Evolutionary conservation across 495 filamentous ascomycete genomes (phyloP), one percentile per base, ranked within the genome.

Genomic region (Xylaria curta): DNA sequence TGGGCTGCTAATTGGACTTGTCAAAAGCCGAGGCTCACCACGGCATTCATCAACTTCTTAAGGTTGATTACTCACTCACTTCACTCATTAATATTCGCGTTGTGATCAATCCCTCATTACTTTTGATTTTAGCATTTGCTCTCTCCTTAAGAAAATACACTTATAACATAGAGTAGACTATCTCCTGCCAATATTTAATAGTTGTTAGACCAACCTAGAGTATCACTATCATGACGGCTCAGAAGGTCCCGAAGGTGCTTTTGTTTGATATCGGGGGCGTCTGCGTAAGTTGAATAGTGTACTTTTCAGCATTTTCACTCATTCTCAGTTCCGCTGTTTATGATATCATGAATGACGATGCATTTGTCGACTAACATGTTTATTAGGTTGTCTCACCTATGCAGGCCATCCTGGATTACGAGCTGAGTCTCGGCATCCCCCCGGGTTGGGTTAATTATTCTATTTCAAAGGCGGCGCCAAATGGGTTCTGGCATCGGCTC

Each of bases 211-310:
- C 46, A 44, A 67, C 42, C 75, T 80, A 62, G 80, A 81, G 61
- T 28, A 46, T 46, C 36, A 15, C 60, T 28, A 72, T 70, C 53
- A 86, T 84, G 82, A 71, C 70, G 10, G 36, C 78, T 13, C 68
- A 73, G 44, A 83, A 85, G 60, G 80, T 84, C 67, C 92, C 94
- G 24, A 90, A 94, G 76, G 94, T 93, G 68, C 82, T 97, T 38
- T 85, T 99, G 49, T 99, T 99, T 80, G 96, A 99, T 82, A 95
- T 99, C 78, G 96, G 96, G 56, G 96, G 96, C 72, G 96, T 99
- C 74, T 96, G 93, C 86, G 96, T 97, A 92, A 84, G 93, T 85
- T 68, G 42, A 49, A 7, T 6, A 36, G 15, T 61, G 24, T 53
- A 6, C 65, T 42, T 60, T 19, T 24, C 24, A 49, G 33, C 31